These are phyloP conservation scores for Rauvolfia tetraphylla DNA, from an alignment of 257 asterid genomes.

Conservation along the genomic window DNA sequence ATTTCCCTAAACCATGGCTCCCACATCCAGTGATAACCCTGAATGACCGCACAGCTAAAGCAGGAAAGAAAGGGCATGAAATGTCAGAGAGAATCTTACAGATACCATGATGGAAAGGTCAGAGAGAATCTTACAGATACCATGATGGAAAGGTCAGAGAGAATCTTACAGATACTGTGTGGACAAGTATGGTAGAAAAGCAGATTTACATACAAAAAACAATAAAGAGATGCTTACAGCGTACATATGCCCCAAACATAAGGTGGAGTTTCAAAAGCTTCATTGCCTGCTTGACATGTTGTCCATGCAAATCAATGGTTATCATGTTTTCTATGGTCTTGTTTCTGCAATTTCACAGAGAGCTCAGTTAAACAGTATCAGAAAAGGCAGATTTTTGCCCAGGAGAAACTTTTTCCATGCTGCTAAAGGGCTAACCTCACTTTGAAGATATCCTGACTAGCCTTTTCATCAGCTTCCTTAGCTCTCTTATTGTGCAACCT, in stretches of 20 bases:
- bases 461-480: constrained; percentile 82
- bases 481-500: constrained; percentile 68
- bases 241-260: constrained; percentile 85
- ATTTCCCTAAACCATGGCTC: constrained; percentile 86
- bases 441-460: constrained; percentile 75
- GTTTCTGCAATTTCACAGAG: constrained; percentile 59
- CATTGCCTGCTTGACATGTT: constrained; percentile 86
- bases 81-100: constrained; percentile 4
- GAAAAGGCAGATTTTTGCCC: not conserved
- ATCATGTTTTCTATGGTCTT: constrained; percentile 60
- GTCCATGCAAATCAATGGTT: constrained; percentile 96
- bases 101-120: too few species aligned
- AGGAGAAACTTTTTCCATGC: not conserved
- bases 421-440: constrained; percentile 50
- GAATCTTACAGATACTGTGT: not conserved
- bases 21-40: constrained; percentile 96
- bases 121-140: not conserved
- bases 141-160: constrained; percentile 4
- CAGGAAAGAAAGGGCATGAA: constrained; percentile 13
- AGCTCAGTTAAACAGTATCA: constrained; percentile 20
- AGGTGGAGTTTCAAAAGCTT: constrained; percentile 92
- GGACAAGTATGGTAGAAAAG: not conserved
- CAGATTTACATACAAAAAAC: not conserved
- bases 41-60: constrained; percentile 73
- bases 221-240: constrained; percentile 52